Evolutionary conservation across 2,329 filamentous ascomycete species (phyloP).

Genomic region (Trichoderma sp.): DNA sequence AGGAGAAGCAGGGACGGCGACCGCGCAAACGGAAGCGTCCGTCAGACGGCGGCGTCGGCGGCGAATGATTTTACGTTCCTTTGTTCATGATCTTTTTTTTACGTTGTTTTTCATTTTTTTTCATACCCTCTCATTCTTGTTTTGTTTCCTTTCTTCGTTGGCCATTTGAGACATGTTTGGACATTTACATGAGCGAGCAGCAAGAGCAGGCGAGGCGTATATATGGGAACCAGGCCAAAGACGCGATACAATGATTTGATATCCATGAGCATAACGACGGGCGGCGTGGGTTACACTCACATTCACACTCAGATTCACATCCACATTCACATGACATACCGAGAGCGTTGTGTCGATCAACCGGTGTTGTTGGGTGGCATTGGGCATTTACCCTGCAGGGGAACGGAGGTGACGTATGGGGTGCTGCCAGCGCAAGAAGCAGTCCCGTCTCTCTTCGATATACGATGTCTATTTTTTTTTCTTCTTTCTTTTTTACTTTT

Average conservation of each 20-base stretch:
- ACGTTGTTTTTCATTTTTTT: neutral
- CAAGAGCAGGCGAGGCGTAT: slow-evolving; percentile 2
- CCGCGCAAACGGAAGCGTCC: slow-evolving; percentile 46
- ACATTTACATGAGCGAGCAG: neutral
- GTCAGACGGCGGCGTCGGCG: neutral
- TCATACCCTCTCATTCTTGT: neutral
- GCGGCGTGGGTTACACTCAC: neutral
- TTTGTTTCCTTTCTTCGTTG: neutral
- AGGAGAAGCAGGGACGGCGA: slow-evolving; percentile 37
- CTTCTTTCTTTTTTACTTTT: neutral
- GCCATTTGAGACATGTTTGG: neutral
- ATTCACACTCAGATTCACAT: neutral
- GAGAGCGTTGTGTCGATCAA: neutral
- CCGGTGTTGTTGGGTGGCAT: neutral
- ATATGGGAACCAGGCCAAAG: neutral
- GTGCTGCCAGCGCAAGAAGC: neutral
- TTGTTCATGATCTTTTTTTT: neutral
- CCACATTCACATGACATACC: neutral
- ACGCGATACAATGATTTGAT: neutral
- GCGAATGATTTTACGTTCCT: neutral
- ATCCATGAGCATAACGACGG: neutral
- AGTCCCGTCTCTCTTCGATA: neutral
- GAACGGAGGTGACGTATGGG: neutral
- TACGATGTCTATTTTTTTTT: neutral
- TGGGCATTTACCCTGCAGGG: slow-evolving; percentile 1